Evolutionary conservation across 176 grass and related monocot species (phyloP).

Genomic region (Carex scoparia): DNA sequence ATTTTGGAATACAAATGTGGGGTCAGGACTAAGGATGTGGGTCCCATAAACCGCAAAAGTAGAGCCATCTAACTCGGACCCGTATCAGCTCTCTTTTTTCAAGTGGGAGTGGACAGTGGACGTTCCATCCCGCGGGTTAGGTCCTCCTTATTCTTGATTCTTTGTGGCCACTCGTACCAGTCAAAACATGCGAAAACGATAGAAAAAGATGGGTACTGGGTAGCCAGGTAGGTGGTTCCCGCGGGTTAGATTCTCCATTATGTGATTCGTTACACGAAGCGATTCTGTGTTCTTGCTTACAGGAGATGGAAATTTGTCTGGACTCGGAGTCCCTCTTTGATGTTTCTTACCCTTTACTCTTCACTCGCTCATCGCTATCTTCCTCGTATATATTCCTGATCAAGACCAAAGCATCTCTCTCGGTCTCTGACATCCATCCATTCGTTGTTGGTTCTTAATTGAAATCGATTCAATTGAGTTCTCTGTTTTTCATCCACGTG

Average conservation of each 20-base stretch:
- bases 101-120: neutral
- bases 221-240: neutral
- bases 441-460: neutral
- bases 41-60: neutral
- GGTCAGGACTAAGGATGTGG: too few species aligned
- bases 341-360: neutral
- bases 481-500: neutral
- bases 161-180: neutral
- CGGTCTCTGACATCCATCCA: neutral
- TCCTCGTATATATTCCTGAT: neutral
- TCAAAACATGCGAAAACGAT: neutral
- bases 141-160: neutral
- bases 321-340: neutral
- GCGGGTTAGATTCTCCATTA: neutral
- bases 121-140: constrained; percentile 8
- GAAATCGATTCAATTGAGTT: neutral
- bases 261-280: neutral
- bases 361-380: neutral
- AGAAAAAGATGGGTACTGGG: too few species aligned
- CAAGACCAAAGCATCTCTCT: constrained; percentile 13
- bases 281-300: too few species aligned
- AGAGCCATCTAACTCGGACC: neutral
- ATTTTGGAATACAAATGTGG: neutral
- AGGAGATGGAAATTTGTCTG: neutral
- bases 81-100: neutral